phyloP scores from a whole-genome alignment of 495 filamentous ascomycete genomes.

The Margaritispora aquatica region DNA sequence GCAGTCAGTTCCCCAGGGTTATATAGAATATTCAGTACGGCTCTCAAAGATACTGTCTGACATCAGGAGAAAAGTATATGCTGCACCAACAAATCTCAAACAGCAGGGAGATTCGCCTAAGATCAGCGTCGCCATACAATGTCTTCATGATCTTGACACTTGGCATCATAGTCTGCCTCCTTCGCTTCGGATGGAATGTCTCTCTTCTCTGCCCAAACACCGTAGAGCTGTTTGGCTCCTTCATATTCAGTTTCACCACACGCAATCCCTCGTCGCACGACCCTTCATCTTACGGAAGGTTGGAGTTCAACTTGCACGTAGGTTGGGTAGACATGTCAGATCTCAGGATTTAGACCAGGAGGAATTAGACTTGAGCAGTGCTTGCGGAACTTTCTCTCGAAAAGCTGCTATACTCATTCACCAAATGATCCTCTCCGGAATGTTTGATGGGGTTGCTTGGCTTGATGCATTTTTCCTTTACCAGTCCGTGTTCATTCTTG shows the following conservation, averaged over 20 bases:
- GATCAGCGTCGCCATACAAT: conserved; percentile 16
- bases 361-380: conserved; percentile 16
- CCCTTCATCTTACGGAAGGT: conserved; percentile 27
- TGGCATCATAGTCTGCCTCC: conserved; percentile 34
- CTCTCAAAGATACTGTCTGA: conserved; percentile 15
- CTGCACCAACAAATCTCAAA: conserved; percentile 7
- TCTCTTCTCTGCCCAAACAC: conserved; percentile 21
- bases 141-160: conserved; percentile 30
- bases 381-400: conserved; percentile 16
- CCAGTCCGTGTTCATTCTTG: conserved; percentile 22
- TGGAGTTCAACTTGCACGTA: conserved; percentile 18
- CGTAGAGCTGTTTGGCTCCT: conserved; percentile 26
- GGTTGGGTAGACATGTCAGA: conserved; percentile 17
- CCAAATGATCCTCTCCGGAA: conserved; percentile 12
- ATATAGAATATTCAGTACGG: conserved; percentile 23
- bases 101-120: conserved; percentile 19
- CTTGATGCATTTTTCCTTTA: conserved; percentile 26
- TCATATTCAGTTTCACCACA: conserved; percentile 30
- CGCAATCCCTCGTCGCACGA: conserved; percentile 25
- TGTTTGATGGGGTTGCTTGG: conserved; percentile 23
- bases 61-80: conserved; percentile 19
- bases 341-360: conserved; percentile 22
- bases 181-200: conserved; percentile 21
- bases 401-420: conserved; percentile 15
- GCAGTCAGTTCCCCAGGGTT: conserved; percentile 20